phyloP scores from a whole-genome alignment of 1,284 basidiomycete genomes.

The Abortiporus biennis region DNA sequence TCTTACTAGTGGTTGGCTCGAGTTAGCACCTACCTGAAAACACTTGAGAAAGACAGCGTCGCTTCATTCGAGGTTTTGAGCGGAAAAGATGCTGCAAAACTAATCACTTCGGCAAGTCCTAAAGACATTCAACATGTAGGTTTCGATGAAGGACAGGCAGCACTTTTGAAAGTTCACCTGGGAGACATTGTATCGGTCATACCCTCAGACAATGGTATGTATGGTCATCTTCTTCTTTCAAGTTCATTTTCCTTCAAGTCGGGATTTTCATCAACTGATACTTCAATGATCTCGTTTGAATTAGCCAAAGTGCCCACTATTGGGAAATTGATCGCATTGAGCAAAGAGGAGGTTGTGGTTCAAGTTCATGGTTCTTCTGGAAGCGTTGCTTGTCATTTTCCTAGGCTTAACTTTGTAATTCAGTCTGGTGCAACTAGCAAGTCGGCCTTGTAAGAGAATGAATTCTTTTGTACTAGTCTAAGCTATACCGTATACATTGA shows the following conservation, averaged over 20 bases:
- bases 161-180: constrained; percentile 31
- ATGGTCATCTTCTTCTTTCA: neutral
- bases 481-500: neutral
- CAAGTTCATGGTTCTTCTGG: constrained; percentile 36
- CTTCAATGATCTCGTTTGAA: neutral
- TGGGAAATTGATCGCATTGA: constrained; percentile 46
- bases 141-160: constrained; percentile 40
- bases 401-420: constrained; percentile 26
- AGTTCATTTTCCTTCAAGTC: no score
- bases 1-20: constrained; percentile 39
- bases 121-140: constrained; percentile 36
- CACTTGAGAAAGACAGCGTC: constrained; percentile 23
- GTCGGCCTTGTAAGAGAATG: no score
- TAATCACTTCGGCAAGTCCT: constrained; percentile 30
- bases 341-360: constrained; percentile 41
- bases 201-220: constrained; percentile 45
- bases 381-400: constrained; percentile 45
- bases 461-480: no score
- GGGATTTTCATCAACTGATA: neutral
- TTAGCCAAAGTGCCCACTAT: constrained; percentile 35
- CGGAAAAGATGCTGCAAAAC: constrained; percentile 37
- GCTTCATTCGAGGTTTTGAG: constrained; percentile 22
- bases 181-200: constrained; percentile 36
- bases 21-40: constrained; percentile 29
- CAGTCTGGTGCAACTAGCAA: neutral